Base-by-base conservation (phyloP, 2,329 filamentous ascomycete species). In the Arthrobotrys sphaeroides region DNA sequence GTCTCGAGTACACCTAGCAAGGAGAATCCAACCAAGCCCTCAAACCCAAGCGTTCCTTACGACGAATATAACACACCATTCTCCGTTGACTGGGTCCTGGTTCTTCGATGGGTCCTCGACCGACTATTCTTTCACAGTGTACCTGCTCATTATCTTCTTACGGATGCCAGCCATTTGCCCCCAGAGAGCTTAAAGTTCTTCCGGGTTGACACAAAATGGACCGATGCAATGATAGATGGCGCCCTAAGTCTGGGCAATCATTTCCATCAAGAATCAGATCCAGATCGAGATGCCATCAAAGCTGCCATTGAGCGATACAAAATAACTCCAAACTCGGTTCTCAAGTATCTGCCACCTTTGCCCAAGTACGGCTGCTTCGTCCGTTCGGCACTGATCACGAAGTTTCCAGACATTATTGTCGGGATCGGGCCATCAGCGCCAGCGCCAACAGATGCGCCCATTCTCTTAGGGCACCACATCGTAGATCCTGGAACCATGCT, bases 181-280 rank as follows among this genome's bases (percentile, higher is more conserved):
- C 33, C 47, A 2, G 85, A 86, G 69, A 80, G 64, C 9, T 53
- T 86, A 0, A 81, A 83, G 0, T 84, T 84, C 80, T 86, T 86
- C 79, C 66, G 80, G 31, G 83, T 86, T 5, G 84, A 86, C 55
- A 18, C 66, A 0, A 81, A 80, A 62, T 86, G 84, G 84, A 73
- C 83, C 0, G 82, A 84, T 53, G 80, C 80, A 12, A 53, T 85
- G 1, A 67, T 85, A 2, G 84, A 86, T 62, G 84, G 84, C 0
- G 84, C 82, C 0, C 78, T 85, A 0, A 81, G 79, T 10, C 61
- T 84, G 0, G 84, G 76, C 0, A 85, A 84, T 75, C 82, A 85
- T 59, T 47, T 80, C n/a, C n/a, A n/a, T n/a, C n/a, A n/a, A n/a
- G n/a, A n/a, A n/a, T n/a, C n/a, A n/a, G n/a, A n/a, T n/a, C n/a